phyloP scores from a whole-genome alignment of 2,329 filamentous ascomycete genomes.

The Blastomyces gilchristii region DNA sequence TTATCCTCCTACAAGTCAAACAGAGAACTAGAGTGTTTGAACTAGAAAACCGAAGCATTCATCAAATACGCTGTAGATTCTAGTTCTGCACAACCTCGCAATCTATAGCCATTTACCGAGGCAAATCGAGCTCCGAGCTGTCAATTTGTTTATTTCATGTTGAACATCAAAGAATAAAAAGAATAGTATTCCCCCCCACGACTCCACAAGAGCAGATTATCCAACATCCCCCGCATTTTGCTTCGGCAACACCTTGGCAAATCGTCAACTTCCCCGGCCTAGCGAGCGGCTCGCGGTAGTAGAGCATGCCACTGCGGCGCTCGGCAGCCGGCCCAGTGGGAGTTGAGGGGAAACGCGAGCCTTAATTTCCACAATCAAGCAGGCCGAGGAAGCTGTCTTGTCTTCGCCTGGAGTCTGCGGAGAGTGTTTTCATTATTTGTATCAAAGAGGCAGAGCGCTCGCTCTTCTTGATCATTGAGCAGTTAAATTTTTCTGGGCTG shows the following conservation, averaged over 20 bases:
- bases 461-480: neutral
- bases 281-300: neutral
- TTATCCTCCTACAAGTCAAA: neutral
- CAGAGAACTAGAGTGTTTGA: neutral
- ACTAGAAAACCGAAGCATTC: neutral
- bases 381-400: neutral
- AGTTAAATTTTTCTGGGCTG: too few relatives aligned
- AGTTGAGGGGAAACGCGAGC: neutral
- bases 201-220: neutral
- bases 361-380: neutral
- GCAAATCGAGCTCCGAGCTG: neutral
- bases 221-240: neutral
- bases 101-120: slow-evolving; percentile 1
- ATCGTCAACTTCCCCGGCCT: neutral
- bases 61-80: neutral
- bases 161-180: neutral
- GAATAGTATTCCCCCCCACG: neutral
- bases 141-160: neutral
- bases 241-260: neutral
- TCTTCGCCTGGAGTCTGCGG: neutral
- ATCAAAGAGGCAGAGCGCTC: neutral
- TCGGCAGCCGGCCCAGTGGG: neutral
- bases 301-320: neutral
- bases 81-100: neutral
- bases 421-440: neutral